Conservation (phyloP, 1,284 basidiomycete genomes). For the Ceratobasidium sp. region DNA sequence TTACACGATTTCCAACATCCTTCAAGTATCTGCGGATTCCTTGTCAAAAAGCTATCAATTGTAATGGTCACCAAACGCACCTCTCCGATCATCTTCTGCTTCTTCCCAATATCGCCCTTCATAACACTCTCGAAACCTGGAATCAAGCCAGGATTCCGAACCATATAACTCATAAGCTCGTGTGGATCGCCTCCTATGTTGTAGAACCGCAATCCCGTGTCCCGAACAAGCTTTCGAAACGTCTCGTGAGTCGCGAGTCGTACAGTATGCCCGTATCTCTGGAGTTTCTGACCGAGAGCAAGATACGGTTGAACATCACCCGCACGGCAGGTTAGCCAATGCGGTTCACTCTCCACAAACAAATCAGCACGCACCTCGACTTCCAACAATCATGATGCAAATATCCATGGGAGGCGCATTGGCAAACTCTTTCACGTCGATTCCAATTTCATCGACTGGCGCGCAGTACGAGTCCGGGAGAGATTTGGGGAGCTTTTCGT, state of each 20-base stretch:
- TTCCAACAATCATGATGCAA: slow-evolving; percentile 72
- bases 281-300: slow-evolving; percentile 66
- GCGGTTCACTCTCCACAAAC: too few relatives aligned
- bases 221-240: slow-evolving; percentile 66
- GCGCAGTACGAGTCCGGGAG: not conserved
- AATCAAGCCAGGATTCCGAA: slow-evolving; percentile 65
- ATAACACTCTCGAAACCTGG: slow-evolving; percentile 61
- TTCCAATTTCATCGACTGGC: slow-evolving; percentile 1
- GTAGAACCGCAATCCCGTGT: slow-evolving; percentile 65
- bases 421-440: not conserved
- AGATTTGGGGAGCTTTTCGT: not conserved
- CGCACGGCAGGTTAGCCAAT: slow-evolving; percentile 47
- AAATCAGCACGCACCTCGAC: slow-evolving; percentile 58
- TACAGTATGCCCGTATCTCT: slow-evolving; percentile 67
- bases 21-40: slow-evolving; percentile 62
- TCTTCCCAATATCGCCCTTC: slow-evolving; percentile 62
- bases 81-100: slow-evolving; percentile 60
- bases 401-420: slow-evolving; percentile 63
- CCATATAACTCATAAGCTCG: slow-evolving; percentile 69
- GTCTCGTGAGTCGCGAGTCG: slow-evolving; percentile 73
- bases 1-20: slow-evolving; percentile 67
- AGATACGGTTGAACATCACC: slow-evolving; percentile 78
- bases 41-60: too few relatives aligned
- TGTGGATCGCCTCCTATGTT: slow-evolving; percentile 68
- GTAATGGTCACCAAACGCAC: too few relatives aligned